Conservation (phyloP, 306 rosid genomes). For the Hippophae tibetana region DNA sequence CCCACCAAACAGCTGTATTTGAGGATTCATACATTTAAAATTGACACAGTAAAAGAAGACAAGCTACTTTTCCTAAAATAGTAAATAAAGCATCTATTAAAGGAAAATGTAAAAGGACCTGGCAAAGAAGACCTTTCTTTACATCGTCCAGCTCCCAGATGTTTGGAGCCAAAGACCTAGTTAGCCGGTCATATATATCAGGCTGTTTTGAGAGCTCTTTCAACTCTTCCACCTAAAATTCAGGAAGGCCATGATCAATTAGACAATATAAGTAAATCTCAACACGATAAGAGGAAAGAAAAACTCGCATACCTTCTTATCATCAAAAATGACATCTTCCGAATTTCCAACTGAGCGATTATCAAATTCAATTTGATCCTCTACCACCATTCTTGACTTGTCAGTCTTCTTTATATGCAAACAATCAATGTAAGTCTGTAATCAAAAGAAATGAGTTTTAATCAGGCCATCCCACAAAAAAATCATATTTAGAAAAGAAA, state of each 20-base stretch:
- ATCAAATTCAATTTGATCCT: conserved; percentile 53
- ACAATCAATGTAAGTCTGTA: conserved; percentile 90
- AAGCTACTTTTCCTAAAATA: not conserved
- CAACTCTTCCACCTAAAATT: conserved; percentile 57
- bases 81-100: conserved; percentile 11
- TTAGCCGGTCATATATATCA: conserved; percentile 76
- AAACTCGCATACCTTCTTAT: conserved; percentile 45
- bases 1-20: conserved; percentile 87
- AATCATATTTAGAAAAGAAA: conserved; percentile 6
- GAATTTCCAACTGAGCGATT: conserved; percentile 23
- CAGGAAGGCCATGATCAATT: conserved; percentile 19
- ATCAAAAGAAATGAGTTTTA: conserved; percentile 5
- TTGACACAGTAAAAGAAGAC: not conserved
- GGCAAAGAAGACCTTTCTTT: conserved; percentile 95
- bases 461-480: conserved; percentile 15
- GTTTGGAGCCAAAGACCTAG: conserved; percentile 89
- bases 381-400: conserved; percentile 78
- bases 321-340: conserved; percentile 48
- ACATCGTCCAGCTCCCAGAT: conserved; percentile 98
- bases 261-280: conserved; percentile 11
- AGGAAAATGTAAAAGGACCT: conserved; percentile 34
- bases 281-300: conserved; percentile 2
- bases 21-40: not conserved
- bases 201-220: conserved; percentile 73
- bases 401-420: conserved; percentile 84